phyloP scores from a whole-genome alignment of 257 asterid genomes.

The Gardenia jasminoides region DNA sequence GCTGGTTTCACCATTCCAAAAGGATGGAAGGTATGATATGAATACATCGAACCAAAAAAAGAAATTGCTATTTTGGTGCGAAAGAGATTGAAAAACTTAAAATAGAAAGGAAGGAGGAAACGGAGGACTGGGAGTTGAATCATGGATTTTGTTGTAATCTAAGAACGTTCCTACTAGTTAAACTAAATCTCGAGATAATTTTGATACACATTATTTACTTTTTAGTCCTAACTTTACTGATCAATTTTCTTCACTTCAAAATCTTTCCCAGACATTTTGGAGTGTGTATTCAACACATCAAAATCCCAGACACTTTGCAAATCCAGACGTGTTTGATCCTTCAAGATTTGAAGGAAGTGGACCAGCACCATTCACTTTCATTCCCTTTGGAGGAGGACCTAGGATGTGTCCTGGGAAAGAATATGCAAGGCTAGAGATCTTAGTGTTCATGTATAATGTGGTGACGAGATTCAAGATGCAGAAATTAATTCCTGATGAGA shows the following conservation, averaged over 20 bases:
- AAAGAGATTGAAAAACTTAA: no score
- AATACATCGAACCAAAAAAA: no score
- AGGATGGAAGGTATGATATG: constrained; percentile 47
- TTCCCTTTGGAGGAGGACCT: constrained; percentile 58
- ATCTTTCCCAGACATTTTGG: constrained; percentile 19
- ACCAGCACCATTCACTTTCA: constrained; percentile 52
- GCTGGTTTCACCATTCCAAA: constrained; percentile 51
- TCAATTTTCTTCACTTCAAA: neutral
- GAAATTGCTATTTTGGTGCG: no score
- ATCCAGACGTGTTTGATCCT: constrained; percentile 45
- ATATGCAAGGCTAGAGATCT: constrained; percentile 44
- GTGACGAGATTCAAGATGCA: constrained; percentile 45
- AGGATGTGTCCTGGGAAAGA: constrained; percentile 59
- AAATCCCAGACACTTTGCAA: constrained; percentile 35
- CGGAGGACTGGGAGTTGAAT: no score
- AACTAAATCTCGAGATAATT: no score
- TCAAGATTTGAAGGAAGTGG: constrained; percentile 54
- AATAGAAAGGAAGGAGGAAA: no score
- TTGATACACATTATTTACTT: no score
- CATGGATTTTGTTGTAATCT: no score
- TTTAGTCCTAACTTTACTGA: no score
- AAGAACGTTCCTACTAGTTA: no score
- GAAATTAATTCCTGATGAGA: constrained; percentile 37
- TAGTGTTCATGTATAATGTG: constrained; percentile 51
- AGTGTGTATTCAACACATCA: constrained; percentile 43